Percentiles rank a stretch among this genome's conserved stretches.
Evolutionary conservation across 352 stramenopile genomes (phyloP).

Genomic region (Ophiocytium majus): DNA sequence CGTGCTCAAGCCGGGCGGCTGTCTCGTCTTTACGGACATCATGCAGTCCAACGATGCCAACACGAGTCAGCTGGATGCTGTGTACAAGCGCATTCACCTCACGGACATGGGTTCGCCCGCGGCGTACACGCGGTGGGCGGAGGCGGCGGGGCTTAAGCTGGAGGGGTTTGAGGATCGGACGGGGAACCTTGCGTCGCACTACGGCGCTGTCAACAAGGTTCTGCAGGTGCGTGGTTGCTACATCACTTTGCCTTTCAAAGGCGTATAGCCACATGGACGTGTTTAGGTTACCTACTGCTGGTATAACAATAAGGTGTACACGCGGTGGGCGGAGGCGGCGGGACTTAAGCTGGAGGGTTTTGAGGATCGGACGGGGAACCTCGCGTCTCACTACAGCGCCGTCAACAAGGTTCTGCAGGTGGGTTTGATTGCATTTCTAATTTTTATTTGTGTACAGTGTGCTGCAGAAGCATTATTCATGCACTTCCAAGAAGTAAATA

Average conservation of each 20-base stretch:
- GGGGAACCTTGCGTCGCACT: slow-evolving; percentile 34
- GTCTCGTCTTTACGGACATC: slow-evolving; percentile 40
- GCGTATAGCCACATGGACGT: background rate
- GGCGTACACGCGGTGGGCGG: slow-evolving; percentile 21
- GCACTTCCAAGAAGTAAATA: background rate
- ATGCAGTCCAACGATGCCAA: slow-evolving; percentile 43
- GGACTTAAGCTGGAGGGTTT: slow-evolving; percentile 41
- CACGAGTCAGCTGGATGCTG: slow-evolving; percentile 26
- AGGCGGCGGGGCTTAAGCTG: slow-evolving; percentile 35
- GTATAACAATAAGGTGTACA: slow-evolving; percentile 3
- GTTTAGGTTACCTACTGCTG: background rate
- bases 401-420: slow-evolving; percentile 14
- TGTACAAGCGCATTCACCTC: slow-evolving; percentile 44
- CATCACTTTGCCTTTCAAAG: no score
- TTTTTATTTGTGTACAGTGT: background rate
- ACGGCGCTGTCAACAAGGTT: slow-evolving; percentile 28
- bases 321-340: slow-evolving; percentile 13
- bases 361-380: slow-evolving; percentile 23
- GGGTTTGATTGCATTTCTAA: background rate
- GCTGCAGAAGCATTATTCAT: background rate
- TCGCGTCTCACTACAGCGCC: slow-evolving; percentile 31
- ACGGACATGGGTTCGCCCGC: slow-evolving; percentile 35
- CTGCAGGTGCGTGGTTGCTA: background rate
- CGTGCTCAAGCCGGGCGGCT: slow-evolving; percentile 42
- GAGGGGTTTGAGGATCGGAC: slow-evolving; percentile 27